phyloP scores from a whole-genome alignment of 2,329 filamentous ascomycete genomes.

The Rutstroemia sp. region DNA sequence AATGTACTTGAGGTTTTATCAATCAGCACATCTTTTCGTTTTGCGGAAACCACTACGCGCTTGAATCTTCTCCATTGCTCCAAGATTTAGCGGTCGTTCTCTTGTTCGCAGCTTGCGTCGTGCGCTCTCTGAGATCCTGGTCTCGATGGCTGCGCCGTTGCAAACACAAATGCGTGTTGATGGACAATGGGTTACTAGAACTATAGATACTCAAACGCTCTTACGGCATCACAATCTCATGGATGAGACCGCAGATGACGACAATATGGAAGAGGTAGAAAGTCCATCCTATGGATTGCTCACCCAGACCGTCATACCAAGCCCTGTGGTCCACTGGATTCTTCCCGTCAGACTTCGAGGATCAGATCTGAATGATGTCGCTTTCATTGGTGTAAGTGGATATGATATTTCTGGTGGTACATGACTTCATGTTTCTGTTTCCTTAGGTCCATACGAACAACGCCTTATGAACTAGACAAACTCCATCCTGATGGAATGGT shows the following conservation, averaged over 20 bases:
- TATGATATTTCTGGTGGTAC: conserved; percentile 8
- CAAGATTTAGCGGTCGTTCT: no score
- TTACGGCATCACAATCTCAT: conserved; percentile 31
- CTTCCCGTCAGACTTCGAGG: conserved; percentile 73
- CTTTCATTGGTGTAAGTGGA: conserved; percentile 70
- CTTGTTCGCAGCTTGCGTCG: background rate
- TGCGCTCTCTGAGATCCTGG: background rate
- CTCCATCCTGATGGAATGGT: no score
- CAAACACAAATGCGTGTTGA: conserved; percentile 27
- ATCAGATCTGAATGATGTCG: conserved; percentile 66
- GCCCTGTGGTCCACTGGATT: conserved; percentile 68
- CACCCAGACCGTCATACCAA: conserved; percentile 69
- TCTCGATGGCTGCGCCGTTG: conserved; percentile 22
- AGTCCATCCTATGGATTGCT: conserved; percentile 62
- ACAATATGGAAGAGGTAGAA: conserved; percentile 26
- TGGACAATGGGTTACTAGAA: conserved; percentile 30
- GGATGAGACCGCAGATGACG: conserved; percentile 28
- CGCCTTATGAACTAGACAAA: no score
- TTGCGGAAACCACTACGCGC: background rate
- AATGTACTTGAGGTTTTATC: background rate
- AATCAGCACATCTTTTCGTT: background rate
- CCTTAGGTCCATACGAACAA: conserved; percentile 9
- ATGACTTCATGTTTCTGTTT: background rate
- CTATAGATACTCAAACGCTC: conserved; percentile 35
- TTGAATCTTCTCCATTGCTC: background rate